Base-by-base conservation (phyloP, 345 rosid species). In the Eucalyptus melliodora region DNA sequence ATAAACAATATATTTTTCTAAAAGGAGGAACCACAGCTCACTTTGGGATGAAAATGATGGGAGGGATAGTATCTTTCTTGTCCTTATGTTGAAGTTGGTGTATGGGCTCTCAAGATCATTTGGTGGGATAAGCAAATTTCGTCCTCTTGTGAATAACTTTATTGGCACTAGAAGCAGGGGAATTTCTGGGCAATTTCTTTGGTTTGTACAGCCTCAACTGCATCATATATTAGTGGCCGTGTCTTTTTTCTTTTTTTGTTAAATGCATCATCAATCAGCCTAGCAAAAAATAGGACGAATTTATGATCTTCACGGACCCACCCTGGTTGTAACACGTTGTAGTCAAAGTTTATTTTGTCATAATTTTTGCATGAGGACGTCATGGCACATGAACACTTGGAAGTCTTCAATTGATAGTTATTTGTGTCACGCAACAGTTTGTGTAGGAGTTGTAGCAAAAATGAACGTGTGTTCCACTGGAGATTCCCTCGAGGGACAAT, bases 61-160 rank as follows among this genome's bases (percentile, higher is more conserved):
- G 83, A 67, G 65, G 81, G 89, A 80, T 85, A 87, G 91, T 49
- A 92, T 67, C 93, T n/a, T 55, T 83, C 47, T 91, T 44, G 90
- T 91, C 91, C 88, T 89, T 83, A 91, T 89, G 83, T 87, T 44
- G 86, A 53, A 50, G 77, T 87, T 60, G 90, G 15, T 77, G 77
- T 82, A 26, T 81, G 31, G n/a, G 69, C 86, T 47, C n/a, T 56
- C 91, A 11, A 85, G 44, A 62, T 86, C 87, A 40, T 77, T 34
- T 55, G 88, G 93, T 55, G 50, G 94, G 90, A 88, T 88, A 50
- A 62, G 88, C 91, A 90, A 90, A 89, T 53, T 90, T 90, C 91
- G 91, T 93, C 90, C 11, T 90, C 47, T 37, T 87, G 50, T 31
- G 88, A 44, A 85, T 56, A 40, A 86, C 45, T 44, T 88, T 26